Evolutionary conservation across 129 eudicot species (phyloP), one percentile per base, ranked within the genome.

Genomic region (Tagetes erecta): DNA sequence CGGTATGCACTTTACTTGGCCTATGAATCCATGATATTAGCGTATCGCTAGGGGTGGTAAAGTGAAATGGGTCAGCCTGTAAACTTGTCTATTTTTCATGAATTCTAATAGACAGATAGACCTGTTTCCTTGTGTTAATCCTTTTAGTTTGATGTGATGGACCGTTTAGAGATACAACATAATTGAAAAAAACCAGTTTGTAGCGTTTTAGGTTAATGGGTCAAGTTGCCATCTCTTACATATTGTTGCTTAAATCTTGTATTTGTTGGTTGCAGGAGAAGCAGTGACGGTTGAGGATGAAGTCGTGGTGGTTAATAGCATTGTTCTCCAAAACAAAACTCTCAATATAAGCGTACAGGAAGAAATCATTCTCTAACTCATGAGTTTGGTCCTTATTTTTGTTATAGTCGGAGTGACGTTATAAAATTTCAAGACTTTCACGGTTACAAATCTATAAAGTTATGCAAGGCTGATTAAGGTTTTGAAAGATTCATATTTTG

Each of bases 201-300:
- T 59, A 59, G 65, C 13, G 40, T 31, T 9, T 8, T 59, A 33
- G 39, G 65, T 34, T 68, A 67, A 46, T 47, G 72, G 41, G 41
- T 20, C 33, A 6, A 41, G 58, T 6, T 41, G 50, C 30, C 11
- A 30, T 27, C 41, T 72, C 52, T 38, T 57, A 5, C 44, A 38
- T 52, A 13, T 55, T 0, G 11, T 12, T 12, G 34, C 51, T 68
- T 51, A 53, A 44, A 31, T 31, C 27, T 44, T n/a, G 64, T 50
- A 27, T 69, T 71, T 3, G 35, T 60, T 44, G 72, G 76, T 75
- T 84, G 49, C 84, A 86, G 99, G 99, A 41, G 99, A 95, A 76
- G 87, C 97, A 1, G 99, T 91, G 69, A 77, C 77, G 4, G 99
- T 95, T 55, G 99, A 95, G 80, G 99, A 95, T 73, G 97, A 95